These are phyloP conservation scores for Penicillium ucsense DNA, from an alignment of 495 filamentous ascomycete genomes.

Conservation along the genomic window DNA sequence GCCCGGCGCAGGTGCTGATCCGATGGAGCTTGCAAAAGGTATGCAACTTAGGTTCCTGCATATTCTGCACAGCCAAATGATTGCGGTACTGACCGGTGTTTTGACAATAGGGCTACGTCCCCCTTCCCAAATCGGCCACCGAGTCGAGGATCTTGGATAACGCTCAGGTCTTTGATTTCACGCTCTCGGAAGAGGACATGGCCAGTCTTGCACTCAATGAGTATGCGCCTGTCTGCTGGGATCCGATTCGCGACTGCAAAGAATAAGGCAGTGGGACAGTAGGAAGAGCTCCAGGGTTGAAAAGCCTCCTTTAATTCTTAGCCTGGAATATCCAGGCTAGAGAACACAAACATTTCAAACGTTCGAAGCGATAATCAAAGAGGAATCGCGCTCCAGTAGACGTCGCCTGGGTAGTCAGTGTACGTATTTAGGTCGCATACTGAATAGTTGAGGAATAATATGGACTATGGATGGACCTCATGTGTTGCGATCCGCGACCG, in stretches of 20 bases:
- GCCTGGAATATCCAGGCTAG: too few relatives aligned
- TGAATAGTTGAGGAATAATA: too few relatives aligned
- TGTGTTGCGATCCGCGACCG: neutral
- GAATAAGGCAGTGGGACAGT: slow-evolving; percentile 1
- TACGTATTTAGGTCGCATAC: too few relatives aligned
- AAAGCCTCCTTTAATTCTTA: too few relatives aligned
- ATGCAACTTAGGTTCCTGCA: slow-evolving; percentile 2
- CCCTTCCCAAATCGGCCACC: slow-evolving; percentile 55
- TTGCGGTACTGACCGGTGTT: too few relatives aligned
- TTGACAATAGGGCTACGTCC: slow-evolving; percentile 46
- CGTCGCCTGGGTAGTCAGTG: too few relatives aligned
- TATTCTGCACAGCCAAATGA: too few relatives aligned
- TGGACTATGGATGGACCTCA: too few relatives aligned
- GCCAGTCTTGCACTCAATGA: slow-evolving; percentile 40
- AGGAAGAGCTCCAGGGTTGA: neutral
- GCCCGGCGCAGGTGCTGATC: slow-evolving; percentile 67
- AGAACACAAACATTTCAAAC: too few relatives aligned
- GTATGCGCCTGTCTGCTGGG: slow-evolving; percentile 63
- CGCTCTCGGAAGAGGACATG: slow-evolving; percentile 54
- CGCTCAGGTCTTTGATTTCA: slow-evolving; percentile 70
- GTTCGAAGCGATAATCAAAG: too few relatives aligned
- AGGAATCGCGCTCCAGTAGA: too few relatives aligned
- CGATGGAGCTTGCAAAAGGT: slow-evolving; percentile 83
- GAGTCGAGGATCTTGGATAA: slow-evolving; percentile 60
- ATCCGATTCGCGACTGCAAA: slow-evolving; percentile 47